A percentile compares a stretch with the other conserved stretches of the same genome.
These are phyloP conservation scores for Penicillium sp. DNA, from an alignment of 2,329 filamentous ascomycete species.

Conservation along the genomic window DNA sequence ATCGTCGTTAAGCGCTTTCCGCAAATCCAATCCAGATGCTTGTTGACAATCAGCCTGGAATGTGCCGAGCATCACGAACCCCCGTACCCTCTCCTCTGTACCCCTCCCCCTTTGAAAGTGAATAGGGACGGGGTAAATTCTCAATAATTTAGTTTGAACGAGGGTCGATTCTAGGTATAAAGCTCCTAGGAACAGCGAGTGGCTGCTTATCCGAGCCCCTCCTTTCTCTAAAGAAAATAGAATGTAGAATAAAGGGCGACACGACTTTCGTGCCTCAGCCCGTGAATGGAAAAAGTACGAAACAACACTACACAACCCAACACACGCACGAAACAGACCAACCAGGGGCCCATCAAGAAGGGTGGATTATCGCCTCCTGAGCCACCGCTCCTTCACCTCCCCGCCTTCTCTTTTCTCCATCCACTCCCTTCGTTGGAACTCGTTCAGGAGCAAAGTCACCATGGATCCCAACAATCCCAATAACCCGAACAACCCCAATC, in stretches of 20 bases:
- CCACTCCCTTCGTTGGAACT: constrained; percentile 15
- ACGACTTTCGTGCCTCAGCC: neutral
- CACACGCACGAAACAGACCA: neutral
- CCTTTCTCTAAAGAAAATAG: neutral
- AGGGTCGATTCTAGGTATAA: constrained; percentile 5
- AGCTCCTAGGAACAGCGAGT: neutral
- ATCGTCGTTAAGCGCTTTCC: neutral
- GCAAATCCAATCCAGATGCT: neutral
- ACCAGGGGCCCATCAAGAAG: neutral
- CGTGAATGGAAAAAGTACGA: neutral
- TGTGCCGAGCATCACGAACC: neutral
- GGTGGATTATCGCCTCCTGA: constrained; percentile 24
- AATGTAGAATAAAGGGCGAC: neutral
- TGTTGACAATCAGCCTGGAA: constrained; percentile 9
- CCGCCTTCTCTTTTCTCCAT: constrained; percentile 17
- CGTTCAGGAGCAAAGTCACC: constrained; percentile 44
- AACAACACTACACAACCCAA: neutral
- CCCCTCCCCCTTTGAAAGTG: constrained; percentile 13
- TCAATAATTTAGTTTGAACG: neutral
- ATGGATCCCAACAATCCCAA: constrained; percentile 49
- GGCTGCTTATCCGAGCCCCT: neutral
- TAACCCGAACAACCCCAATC: constrained; percentile 55
- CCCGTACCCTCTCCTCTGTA: neutral
- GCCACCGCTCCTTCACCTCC: constrained; percentile 29
- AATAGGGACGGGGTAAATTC: neutral